Evolutionary conservation across 176 grass and related monocot species (phyloP).

Genomic region (Aegilops tauschii): DNA sequence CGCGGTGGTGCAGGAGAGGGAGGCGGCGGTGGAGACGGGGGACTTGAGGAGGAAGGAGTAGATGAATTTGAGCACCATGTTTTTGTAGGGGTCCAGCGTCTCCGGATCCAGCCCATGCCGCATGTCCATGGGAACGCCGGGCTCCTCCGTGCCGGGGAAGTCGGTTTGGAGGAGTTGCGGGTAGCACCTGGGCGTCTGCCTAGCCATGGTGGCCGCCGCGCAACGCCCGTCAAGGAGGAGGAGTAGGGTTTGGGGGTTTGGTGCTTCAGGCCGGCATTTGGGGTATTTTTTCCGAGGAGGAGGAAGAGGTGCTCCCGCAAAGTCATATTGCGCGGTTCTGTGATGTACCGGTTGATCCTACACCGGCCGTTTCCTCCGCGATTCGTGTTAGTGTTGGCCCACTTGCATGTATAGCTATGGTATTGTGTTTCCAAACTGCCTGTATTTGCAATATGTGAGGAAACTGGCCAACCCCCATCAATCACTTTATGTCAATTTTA

Average conservation of each 20-base stretch:
- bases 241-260: background rate
- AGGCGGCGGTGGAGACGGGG: background rate
- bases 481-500: too few relatives aligned
- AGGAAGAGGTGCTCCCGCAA: too few relatives aligned
- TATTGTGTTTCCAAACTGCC: too few relatives aligned
- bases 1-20: background rate
- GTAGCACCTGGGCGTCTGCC: background rate
- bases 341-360: too few relatives aligned
- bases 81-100: background rate
- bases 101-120: slow-evolving; percentile 14
- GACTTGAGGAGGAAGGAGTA: background rate
- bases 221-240: background rate
- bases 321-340: too few relatives aligned
- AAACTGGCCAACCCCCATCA: too few relatives aligned
- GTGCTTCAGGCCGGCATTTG: too few relatives aligned
- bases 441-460: too few relatives aligned
- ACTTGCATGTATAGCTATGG: too few relatives aligned
- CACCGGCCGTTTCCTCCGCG: too few relatives aligned
- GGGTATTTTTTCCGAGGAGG: too few relatives aligned
- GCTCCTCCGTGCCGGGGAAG: background rate
- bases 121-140: background rate
- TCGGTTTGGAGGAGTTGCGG: background rate
- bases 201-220: background rate
- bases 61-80: background rate
- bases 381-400: too few relatives aligned